Conservation (phyloP, 768 basidiomycete species). For the Auricularia heimuer region DNA sequence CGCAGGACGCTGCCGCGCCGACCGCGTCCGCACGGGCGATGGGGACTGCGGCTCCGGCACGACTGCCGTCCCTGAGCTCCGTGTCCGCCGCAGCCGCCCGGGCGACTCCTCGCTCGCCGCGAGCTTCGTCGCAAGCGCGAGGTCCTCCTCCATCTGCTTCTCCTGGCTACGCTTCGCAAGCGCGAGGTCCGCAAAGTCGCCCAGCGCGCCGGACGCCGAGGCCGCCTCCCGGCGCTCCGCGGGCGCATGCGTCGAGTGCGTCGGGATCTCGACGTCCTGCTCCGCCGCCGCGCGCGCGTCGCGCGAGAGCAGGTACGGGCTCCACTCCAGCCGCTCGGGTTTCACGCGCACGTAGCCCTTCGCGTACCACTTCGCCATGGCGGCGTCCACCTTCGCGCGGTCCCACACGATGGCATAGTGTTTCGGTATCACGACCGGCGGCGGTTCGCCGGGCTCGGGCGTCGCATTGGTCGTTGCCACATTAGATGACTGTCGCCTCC, state of each 20-base stretch:
- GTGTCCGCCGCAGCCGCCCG: slow-evolving; percentile 4
- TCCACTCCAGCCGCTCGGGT: slow-evolving; percentile 89
- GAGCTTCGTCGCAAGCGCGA: slow-evolving; percentile 4
- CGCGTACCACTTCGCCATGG: slow-evolving; percentile 56
- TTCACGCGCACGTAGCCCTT: slow-evolving; percentile 68
- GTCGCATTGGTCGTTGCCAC: slow-evolving; percentile 21
- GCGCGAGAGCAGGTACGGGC: slow-evolving; percentile 69
- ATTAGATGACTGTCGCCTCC: background rate
- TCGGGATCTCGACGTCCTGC: background rate
- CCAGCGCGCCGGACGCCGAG: background rate
- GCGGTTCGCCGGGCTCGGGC: background rate
- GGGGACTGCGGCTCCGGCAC: background rate
- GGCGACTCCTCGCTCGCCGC: slow-evolving; percentile 2
- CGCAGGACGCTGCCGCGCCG: background rate
- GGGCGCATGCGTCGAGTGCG: slow-evolving; percentile 2
- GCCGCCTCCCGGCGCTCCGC: background rate
- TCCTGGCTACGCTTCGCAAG: background rate
- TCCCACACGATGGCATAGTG: slow-evolving; percentile 75
- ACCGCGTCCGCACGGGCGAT: background rate
- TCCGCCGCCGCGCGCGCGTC: slow-evolving; percentile 1
- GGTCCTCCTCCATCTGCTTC: slow-evolving; percentile 3
- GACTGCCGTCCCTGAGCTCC: slow-evolving; percentile 3
- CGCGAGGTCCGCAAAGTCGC: slow-evolving; percentile 1
- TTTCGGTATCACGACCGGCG: slow-evolving; percentile 26
- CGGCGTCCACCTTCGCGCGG: slow-evolving; percentile 49